Evolutionary conservation across 2,329 filamentous ascomycete species (phyloP).

Genomic region (Rhynchosporium secalis): DNA sequence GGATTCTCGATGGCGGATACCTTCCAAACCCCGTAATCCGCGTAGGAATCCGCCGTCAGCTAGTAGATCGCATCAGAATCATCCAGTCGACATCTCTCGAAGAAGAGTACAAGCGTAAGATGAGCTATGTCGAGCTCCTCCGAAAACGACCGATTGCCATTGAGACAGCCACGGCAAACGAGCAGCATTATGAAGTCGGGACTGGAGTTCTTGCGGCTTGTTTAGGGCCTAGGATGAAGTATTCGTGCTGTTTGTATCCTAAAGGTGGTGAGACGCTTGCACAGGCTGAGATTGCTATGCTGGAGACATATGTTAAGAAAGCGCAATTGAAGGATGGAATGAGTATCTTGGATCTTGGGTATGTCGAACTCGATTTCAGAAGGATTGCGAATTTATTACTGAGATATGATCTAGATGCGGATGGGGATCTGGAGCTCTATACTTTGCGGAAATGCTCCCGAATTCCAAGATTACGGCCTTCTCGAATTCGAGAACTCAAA

Average conservation of each 20-base stretch:
- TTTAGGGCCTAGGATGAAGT: slow-evolving; percentile 71
- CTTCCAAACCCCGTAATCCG: slow-evolving; percentile 64
- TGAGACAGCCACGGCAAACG: slow-evolving; percentile 63
- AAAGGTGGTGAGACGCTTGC: slow-evolving; percentile 62
- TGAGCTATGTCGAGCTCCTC: slow-evolving; percentile 61
- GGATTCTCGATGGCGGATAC: slow-evolving; percentile 64
- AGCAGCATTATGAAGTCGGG: slow-evolving; percentile 72
- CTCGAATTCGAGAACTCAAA: slow-evolving; percentile 69
- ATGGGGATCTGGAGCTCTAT: slow-evolving; percentile 66
- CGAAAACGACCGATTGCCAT: slow-evolving; percentile 65
- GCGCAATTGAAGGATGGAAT: slow-evolving; percentile 44
- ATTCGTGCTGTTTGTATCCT: slow-evolving; percentile 66
- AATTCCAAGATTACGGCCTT: slow-evolving; percentile 64
- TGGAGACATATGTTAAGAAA: slow-evolving; percentile 61
- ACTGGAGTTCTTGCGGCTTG: slow-evolving; percentile 61
- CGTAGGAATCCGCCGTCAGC: slow-evolving; percentile 64
- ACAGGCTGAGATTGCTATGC: slow-evolving; percentile 67
- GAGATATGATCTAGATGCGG: slow-evolving; percentile 52
- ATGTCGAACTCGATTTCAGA: slow-evolving; percentile 12
- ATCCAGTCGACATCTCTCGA: slow-evolving; percentile 56
- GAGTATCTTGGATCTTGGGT: slow-evolving; percentile 38
- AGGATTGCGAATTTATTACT: neutral
- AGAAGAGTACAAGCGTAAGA: slow-evolving; percentile 58
- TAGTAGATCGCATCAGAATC: slow-evolving; percentile 57
- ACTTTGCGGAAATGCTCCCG: slow-evolving; percentile 65